Percentiles rank a stretch among this genome's conserved stretches.
phyloP scores from a whole-genome alignment of 225 moss, liverwort and hornwort species.

The Ulota crispa region DNA sequence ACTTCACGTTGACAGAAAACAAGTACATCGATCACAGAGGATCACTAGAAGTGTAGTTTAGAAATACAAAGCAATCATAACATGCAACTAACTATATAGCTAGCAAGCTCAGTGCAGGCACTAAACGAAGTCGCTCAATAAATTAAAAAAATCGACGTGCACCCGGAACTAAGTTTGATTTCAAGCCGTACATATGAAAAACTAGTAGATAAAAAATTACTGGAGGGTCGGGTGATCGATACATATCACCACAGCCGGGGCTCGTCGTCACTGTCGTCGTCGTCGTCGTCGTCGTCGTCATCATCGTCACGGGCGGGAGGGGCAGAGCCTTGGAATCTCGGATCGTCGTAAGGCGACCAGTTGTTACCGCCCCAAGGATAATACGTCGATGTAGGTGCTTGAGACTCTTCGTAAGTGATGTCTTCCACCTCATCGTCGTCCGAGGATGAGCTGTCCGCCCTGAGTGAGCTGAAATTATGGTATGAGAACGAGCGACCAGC shows the following conservation, averaged over 20 bases:
- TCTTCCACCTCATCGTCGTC: slow-evolving; percentile 19
- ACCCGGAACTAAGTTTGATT: neutral
- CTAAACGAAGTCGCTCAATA: neutral
- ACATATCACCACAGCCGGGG: slow-evolving; percentile 20
- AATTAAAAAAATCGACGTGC: neutral
- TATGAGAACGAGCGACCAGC: slow-evolving; percentile 37
- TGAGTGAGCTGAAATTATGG: slow-evolving; percentile 14
- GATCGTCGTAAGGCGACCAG: slow-evolving; percentile 39
- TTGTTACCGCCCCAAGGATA: neutral
- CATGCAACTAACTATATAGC: neutral
- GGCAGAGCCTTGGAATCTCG: neutral
- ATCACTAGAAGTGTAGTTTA: neutral
- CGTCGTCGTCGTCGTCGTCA: neutral
- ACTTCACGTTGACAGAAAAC: neutral
- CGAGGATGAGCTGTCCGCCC: slow-evolving; percentile 7
- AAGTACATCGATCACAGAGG: neutral
- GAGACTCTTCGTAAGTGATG: neutral
- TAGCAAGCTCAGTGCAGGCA: neutral
- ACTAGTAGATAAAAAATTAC: too few relatives aligned
- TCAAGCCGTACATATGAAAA: neutral
- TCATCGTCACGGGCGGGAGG: neutral
- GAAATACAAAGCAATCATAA: neutral
- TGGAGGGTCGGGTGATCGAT: neutral
- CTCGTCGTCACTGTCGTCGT: slow-evolving; percentile 25
- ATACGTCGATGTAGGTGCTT: neutral